Percentiles rank a stretch among this genome's conserved stretches.
phyloP scores from a whole-genome alignment of 148 eudicot species.

The Spergularia marina region DNA sequence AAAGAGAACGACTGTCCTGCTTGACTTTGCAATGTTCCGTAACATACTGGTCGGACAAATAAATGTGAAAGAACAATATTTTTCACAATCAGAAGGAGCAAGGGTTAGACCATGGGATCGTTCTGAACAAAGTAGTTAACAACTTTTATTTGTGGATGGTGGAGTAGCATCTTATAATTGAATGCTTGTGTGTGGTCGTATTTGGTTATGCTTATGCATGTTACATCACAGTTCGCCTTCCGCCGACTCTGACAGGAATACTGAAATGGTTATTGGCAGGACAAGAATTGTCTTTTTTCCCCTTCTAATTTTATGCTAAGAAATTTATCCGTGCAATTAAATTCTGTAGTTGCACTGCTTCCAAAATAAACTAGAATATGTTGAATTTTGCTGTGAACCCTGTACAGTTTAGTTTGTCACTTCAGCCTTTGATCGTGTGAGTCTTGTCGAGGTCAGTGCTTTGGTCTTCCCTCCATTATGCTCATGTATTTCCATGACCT shows the following conservation, averaged over 20 bases:
- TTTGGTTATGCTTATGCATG: neutral
- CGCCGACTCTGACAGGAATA: neutral
- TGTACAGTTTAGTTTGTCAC: neutral
- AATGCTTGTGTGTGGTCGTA: neutral
- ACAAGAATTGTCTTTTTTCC: neutral
- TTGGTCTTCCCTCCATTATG: neutral
- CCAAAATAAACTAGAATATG: neutral
- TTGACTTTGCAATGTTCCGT: too few species aligned
- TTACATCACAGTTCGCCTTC: neutral
- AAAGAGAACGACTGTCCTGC: too few species aligned
- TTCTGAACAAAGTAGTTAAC: too few species aligned
- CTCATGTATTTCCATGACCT: neutral
- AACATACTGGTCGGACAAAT: too few species aligned
- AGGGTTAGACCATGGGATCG: too few species aligned
- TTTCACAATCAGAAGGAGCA: too few species aligned
- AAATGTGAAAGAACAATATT: too few species aligned
- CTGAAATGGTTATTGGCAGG: neutral
- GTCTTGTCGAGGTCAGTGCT: neutral
- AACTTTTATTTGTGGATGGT: too few species aligned
- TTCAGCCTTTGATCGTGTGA: neutral
- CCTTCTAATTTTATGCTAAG: neutral
- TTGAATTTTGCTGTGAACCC: neutral
- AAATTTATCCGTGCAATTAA: neutral
- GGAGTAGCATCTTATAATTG: conserved; percentile 2
- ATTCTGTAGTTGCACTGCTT: neutral